These are phyloP conservation scores for Elymus sibiricus DNA, from an alignment of 176 grass and related monocot species.

Conservation along the genomic window DNA sequence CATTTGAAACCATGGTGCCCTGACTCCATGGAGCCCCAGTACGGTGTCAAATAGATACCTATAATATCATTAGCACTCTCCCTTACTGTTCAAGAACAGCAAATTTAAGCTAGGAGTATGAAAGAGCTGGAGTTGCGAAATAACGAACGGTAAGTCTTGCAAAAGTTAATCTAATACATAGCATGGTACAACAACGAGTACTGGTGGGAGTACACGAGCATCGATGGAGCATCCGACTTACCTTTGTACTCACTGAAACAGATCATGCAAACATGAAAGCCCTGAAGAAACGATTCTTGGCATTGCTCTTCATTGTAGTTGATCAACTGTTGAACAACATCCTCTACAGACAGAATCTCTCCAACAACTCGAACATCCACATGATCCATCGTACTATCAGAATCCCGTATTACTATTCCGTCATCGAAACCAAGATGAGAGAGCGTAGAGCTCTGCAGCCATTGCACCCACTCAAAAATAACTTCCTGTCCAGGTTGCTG, in stretches of 20 bases:
- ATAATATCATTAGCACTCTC: neutral
- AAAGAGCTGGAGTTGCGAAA: neutral
- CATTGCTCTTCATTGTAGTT: slow-evolving; percentile 42
- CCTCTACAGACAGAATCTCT: slow-evolving; percentile 16
- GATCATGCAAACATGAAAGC: slow-evolving; percentile 41
- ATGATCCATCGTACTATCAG: neutral
- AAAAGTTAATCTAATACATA: no score
- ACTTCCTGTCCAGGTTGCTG: slow-evolving; percentile 42
- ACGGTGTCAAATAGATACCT: neutral
- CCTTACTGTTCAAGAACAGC: neutral
- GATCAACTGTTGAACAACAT: slow-evolving; percentile 32
- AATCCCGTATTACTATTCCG: slow-evolving; percentile 23
- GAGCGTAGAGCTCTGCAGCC: slow-evolving; percentile 38
- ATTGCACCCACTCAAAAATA: slow-evolving; percentile 53
- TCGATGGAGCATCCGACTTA: neutral
- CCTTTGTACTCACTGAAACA: slow-evolving; percentile 45
- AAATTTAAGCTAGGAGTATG: neutral
- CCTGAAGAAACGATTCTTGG: slow-evolving; percentile 44
- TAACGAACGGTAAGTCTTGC: no score
- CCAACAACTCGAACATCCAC: slow-evolving; percentile 27
- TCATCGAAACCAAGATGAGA: slow-evolving; percentile 45
- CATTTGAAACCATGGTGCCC: neutral
- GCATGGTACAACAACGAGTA: no score
- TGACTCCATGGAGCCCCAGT: neutral
- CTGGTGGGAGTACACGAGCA: neutral